These are phyloP conservation scores for Hypholoma sublateritium DNA, from an alignment of 768 basidiomycete genomes.

Conservation along the genomic window DNA sequence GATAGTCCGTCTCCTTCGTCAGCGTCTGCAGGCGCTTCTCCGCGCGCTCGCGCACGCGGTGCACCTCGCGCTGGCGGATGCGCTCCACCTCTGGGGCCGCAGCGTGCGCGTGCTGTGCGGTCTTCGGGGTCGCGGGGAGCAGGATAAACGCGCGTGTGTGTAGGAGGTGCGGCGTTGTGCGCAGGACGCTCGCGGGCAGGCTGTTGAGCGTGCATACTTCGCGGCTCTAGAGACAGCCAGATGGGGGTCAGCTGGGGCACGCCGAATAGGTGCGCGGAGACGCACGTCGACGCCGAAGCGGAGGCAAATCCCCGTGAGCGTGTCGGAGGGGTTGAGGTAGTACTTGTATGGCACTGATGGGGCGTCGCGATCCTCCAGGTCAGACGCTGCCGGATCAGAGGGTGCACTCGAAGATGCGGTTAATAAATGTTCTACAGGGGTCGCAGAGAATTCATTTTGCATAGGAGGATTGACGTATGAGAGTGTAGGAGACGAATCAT, in stretches of 20 bases:
- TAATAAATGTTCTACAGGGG: background rate
- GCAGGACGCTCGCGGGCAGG: constrained; percentile 62
- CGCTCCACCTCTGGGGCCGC: constrained; percentile 26
- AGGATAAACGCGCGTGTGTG: constrained; percentile 63
- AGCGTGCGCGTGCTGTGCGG: constrained; percentile 22
- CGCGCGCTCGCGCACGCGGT: constrained; percentile 52
- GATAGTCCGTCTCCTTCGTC: constrained; percentile 70
- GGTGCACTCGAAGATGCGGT: background rate
- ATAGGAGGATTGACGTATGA: too few species aligned
- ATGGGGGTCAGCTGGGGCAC: background rate
- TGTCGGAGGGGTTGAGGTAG: constrained; percentile 56
- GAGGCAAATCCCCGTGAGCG: constrained; percentile 63
- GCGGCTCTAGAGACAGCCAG: constrained; percentile 42
- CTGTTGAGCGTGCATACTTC: constrained; percentile 66
- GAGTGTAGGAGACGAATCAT: background rate
- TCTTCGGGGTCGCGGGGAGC: constrained; percentile 46
- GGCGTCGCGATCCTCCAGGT: background rate
- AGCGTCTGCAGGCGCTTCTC: constrained; percentile 60
- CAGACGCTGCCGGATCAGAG: background rate
- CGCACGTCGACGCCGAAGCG: constrained; percentile 62
- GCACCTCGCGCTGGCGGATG: constrained; percentile 31
- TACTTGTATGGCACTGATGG: constrained; percentile 36
- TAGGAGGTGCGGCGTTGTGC: constrained; percentile 70
- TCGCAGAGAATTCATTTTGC: background rate
- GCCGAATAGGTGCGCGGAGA: constrained; percentile 9